Conservation (phyloP, 1,284 basidiomycete genomes). For the Farysia itapuensis region DNA sequence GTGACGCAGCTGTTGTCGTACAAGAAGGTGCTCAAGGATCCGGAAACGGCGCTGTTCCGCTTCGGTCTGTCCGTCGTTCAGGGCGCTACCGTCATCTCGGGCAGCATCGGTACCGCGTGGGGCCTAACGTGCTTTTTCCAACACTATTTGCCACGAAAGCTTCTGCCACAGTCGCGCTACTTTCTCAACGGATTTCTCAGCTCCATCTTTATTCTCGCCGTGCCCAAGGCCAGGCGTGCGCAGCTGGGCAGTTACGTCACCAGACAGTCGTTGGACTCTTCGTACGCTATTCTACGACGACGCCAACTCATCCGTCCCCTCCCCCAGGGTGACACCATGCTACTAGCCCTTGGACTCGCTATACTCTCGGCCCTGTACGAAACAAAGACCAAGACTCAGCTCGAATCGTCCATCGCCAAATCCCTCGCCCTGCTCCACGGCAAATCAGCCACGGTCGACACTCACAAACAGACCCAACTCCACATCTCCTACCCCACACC, state of each 20-base stretch:
- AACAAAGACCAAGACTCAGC: conserved; percentile 17
- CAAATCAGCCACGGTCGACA: conserved; percentile 7
- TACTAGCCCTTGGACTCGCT: conserved; percentile 35
- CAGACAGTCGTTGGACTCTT: conserved; percentile 18
- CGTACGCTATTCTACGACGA: conserved; percentile 20
- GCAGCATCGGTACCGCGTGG: conserved; percentile 49
- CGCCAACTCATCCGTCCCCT: conserved; percentile 17
- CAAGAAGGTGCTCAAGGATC: conserved; percentile 37
- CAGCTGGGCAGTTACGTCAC: conserved; percentile 41
- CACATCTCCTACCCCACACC: conserved; percentile 2
- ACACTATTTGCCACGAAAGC: conserved; percentile 42
- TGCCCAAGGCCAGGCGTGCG: conserved; percentile 24
- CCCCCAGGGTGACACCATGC: conserved; percentile 19
- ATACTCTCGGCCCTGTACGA: conserved; percentile 37
- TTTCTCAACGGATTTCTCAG: conserved; percentile 49
- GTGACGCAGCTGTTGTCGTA: conserved; percentile 19
- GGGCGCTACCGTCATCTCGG: conserved; percentile 52
- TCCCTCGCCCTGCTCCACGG: conserved; percentile 10
- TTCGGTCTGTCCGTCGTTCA: conserved; percentile 39
- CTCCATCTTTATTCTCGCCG: conserved; percentile 42
- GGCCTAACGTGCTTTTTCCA: conserved; percentile 49
- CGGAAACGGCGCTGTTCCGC: conserved; percentile 46
- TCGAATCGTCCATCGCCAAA: conserved; percentile 6
- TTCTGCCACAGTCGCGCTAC: conserved; percentile 34
- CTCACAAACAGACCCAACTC: conserved; percentile 11